Base-by-base conservation (phyloP, 2,329 filamentous ascomycete genomes). In the Tolypocladium guangdongense region DNA sequence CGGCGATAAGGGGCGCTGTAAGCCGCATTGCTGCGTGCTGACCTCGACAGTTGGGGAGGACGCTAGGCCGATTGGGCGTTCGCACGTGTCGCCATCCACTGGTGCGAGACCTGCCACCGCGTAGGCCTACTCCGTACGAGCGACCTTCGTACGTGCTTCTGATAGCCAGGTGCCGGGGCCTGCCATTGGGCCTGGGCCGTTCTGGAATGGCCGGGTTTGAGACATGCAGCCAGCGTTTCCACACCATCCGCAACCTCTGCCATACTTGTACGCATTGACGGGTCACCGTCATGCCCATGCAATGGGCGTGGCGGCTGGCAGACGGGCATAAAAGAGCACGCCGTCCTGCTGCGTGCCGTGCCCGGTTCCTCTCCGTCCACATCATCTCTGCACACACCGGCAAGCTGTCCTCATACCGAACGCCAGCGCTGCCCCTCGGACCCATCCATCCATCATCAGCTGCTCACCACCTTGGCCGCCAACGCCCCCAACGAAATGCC, bases 401-500 rank as follows among this genome's bases (percentile, higher is more conserved):
- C n/a, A n/a, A n/a, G n/a, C 2, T 14, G 6, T 30, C 16, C 10
- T n/a, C 24, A 1, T 30, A 11, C 22, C 10, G 16, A 37, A 16
- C 14, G 35, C 35, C 5, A 7, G 24, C 14, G 16, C 18, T 22
- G 30, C 11, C 32, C 41, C 27, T 30, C 7, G 14, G 18, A 3
- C 8, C 7, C 41, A 45, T n/a, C 24, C 1, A 27, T 11, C 16
- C 22, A 43, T 7, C 11, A 5, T 24, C 24, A 11, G 3, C 24
- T 30, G 30, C 16, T 18, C 2, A 2, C 3, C 24, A 10, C n/a
- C n/a, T n/a, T n/a, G n/a, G n/a, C n/a, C 41, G 30, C 18, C 30
- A n/a, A 27, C n/a, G 2, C 16, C 12, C n/a, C n/a, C 24, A 30
- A 18, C 41, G n/a, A 11, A 4, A 59, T 53, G 56, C 51, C 52